phyloP scores from a whole-genome alignment of 1,284 basidiomycete species.

The Moniliella sp. region DNA sequence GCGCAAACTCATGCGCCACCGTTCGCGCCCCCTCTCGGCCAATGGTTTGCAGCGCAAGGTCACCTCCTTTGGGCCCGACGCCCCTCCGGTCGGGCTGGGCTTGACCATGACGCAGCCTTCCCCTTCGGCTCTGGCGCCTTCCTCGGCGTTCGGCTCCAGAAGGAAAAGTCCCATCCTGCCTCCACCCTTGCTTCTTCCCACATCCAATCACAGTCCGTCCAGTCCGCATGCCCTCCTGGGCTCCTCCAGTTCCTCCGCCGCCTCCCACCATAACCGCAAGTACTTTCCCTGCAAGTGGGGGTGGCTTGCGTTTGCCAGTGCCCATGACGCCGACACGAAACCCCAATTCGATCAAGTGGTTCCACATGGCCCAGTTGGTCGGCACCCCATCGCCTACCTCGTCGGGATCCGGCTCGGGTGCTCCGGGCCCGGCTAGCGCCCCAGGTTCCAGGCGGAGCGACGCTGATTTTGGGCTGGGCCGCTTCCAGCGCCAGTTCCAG shows the following conservation, averaged over 20 bases:
- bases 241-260: too few relatives aligned
- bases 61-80: slow-evolving; percentile 2
- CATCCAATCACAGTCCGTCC: slow-evolving; percentile 1
- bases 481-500: slow-evolving; percentile 41
- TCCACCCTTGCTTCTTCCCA: too few relatives aligned
- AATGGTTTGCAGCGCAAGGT: slow-evolving; percentile 5
- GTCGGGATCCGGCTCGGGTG: too few relatives aligned
- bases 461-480: slow-evolving; percentile 7
- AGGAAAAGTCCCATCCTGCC: too few relatives aligned
- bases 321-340: slow-evolving; percentile 30
- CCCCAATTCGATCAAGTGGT: slow-evolving; percentile 21
- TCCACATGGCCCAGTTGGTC: slow-evolving; percentile 19
- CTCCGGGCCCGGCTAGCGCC: too few relatives aligned
- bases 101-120: slow-evolving; percentile 2
- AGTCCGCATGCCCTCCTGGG: too few relatives aligned
- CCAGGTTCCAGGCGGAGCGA: too few relatives aligned
- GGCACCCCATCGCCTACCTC: slow-evolving; percentile 20
- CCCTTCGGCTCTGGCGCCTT: slow-evolving; percentile 7
- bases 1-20: background rate
- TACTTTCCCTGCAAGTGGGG: slow-evolving; percentile 7
- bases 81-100: slow-evolving; percentile 9
- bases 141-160: too few relatives aligned
- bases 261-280: too few relatives aligned
- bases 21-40: background rate
- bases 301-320: slow-evolving; percentile 2